Conservation (phyloP, 805 yeast species). For the Ogataea pilisensis region DNA sequence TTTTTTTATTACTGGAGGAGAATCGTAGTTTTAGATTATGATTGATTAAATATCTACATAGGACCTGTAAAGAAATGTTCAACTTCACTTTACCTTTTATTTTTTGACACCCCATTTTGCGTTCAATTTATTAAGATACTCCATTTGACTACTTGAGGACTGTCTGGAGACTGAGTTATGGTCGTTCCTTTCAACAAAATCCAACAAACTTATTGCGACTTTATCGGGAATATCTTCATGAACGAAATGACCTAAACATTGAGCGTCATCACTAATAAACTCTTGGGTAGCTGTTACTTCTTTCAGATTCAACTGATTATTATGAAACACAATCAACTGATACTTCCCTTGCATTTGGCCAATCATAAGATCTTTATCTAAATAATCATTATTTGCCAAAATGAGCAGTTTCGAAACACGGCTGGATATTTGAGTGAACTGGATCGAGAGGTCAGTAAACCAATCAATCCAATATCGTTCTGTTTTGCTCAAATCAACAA, state of each 20-base stretch:
- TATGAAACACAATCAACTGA: slow-evolving; percentile 75
- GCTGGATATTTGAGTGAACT: slow-evolving; percentile 36
- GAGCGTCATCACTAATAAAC: slow-evolving; percentile 21
- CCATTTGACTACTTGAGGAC: slow-evolving; percentile 22
- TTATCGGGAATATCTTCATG: slow-evolving; percentile 85
- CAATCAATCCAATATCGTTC: slow-evolving; percentile 74
- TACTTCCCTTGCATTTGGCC: slow-evolving; percentile 99
- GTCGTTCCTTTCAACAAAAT: slow-evolving; percentile 46
- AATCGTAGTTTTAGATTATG: too few relatives aligned
- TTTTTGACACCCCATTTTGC: slow-evolving; percentile 32
- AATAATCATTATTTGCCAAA: slow-evolving; percentile 82
- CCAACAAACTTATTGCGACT: slow-evolving; percentile 52
- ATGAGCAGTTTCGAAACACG: slow-evolving; percentile 63
- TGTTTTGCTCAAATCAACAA: slow-evolving; percentile 57
- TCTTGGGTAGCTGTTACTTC: slow-evolving; percentile 23
- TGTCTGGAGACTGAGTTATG: slow-evolving; percentile 34
- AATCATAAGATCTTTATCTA: slow-evolving; percentile 80
- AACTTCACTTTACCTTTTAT: too few relatives aligned
- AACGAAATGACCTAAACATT: slow-evolving; percentile 84
- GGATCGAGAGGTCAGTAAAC: slow-evolving; percentile 67
- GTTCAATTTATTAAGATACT: slow-evolving; percentile 26
- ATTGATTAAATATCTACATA: too few relatives aligned
- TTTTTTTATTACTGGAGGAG: too few relatives aligned
- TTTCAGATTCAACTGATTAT: slow-evolving; percentile 14
- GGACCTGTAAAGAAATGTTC: too few relatives aligned